Conservation (phyloP, 345 rosid species). For the Eutrema heterophyllum region DNA sequence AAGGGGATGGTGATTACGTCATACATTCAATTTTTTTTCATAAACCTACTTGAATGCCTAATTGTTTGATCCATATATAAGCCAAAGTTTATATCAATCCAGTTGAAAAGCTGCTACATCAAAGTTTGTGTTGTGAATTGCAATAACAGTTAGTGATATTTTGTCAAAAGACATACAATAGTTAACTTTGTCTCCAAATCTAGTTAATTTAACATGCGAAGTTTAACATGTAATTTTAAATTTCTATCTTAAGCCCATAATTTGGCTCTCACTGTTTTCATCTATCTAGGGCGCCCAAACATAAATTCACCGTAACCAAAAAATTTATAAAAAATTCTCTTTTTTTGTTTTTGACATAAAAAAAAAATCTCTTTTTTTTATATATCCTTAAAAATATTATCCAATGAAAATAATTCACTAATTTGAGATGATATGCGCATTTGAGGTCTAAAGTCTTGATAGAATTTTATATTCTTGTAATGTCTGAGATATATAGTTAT, state of each 20-base stretch:
- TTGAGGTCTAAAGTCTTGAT: background rate
- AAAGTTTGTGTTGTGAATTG: background rate
- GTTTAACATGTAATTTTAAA: background rate
- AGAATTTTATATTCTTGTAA: background rate
- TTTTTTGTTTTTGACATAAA: too few relatives aligned
- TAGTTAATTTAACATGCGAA: background rate
- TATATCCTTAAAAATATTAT: background rate
- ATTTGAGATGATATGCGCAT: background rate
- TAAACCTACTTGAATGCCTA: background rate
- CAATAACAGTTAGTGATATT: background rate
- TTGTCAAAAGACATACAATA: background rate
- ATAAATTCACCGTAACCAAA: background rate
- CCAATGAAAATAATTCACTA: background rate
- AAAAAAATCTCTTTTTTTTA: background rate
- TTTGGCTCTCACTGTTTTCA: background rate
- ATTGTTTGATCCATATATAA: background rate
- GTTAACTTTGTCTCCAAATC: background rate
- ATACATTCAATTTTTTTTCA: too few relatives aligned
- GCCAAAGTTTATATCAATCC: background rate
- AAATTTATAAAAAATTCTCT: too few relatives aligned
- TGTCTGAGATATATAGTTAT: background rate
- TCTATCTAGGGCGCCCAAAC: constrained; percentile 1
- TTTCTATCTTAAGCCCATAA: constrained; percentile 4
- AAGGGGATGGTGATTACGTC: background rate
- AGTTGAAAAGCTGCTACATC: background rate